Evolutionary conservation across 495 filamentous ascomycete species (phyloP), one percentile per base, ranked within the genome.

Genomic region (Thozetella sp.): DNA sequence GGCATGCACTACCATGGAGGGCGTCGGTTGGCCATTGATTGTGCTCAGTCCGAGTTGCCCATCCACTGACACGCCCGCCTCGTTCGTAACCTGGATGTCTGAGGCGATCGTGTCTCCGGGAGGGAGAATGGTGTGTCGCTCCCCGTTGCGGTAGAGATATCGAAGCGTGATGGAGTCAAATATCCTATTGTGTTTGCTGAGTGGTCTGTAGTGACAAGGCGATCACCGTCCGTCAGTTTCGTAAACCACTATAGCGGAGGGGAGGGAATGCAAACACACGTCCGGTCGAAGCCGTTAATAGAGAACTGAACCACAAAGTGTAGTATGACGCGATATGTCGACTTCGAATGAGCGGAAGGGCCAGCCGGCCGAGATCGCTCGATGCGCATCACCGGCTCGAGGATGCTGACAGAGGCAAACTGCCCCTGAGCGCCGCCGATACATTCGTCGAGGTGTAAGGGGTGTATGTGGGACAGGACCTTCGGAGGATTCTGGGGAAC

Each of bases 331-430:
- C 65, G 58, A 43, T 64, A 67, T 11, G 57, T 57, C 6, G 60
- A 34, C 25, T 51, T 58, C 1, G 48, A 40, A 17, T 22, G 19
- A 12, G 55, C 50, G 1, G 53, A 54, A 2, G 50, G 24, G 3
- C 52, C 25, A 23, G 37, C 51, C 1, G 26, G n/a, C 9, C 61
- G 61, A 13, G 64, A 59, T 26, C 65, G 30, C 54, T 64, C 61
- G 24, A 67, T 60, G 1, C 65, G 58, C 53, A 67, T 62, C 25
- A 67, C 65, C 1, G 61, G 65, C 37, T 67, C 65, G 25, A 67
- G 43, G 10, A 67, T 56, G 37, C 65, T 67, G 30, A 64, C 56
- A 12, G 61, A 59, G 9, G 62, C 40, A 24, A 60, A 64, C 10
- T 25, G 11, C 12, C 65, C 65, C 51, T 46, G 51, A 12, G 56